Percentiles rank a stretch among this genome's conserved stretches.
Evolutionary conservation across 2,329 filamentous ascomycete species (phyloP).

Genomic region (Fusarium hostae): DNA sequence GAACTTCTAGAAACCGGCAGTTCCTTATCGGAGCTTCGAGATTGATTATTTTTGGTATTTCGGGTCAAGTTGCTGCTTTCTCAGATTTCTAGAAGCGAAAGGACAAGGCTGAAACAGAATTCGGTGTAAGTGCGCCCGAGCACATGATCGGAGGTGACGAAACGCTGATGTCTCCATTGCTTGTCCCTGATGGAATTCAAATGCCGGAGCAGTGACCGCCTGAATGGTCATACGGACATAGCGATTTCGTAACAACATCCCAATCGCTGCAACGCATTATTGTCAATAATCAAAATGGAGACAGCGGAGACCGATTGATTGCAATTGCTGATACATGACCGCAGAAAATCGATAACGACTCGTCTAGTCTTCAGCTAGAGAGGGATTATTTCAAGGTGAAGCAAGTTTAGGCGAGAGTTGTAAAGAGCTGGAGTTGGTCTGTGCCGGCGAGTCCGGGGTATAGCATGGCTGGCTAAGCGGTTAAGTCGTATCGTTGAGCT

Average conservation of each 20-base stretch:
- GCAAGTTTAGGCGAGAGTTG: constrained; percentile 26
- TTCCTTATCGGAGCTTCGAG: constrained; percentile 1
- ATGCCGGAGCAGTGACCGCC: constrained; percentile 7
- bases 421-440: constrained; percentile 11
- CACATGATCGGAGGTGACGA: constrained; percentile 12
- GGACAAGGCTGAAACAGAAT: constrained; percentile 3
- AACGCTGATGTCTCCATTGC: constrained; percentile 3
- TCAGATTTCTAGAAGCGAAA: not conserved
- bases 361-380: not conserved
- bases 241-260: constrained; percentile 24
- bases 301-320: not conserved
- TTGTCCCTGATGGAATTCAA: constrained; percentile 6
- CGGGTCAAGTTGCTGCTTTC: constrained; percentile 18
- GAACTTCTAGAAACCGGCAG: constrained; percentile 11
- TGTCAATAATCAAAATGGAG: not conserved
- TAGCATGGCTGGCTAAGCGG: not conserved
- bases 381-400: not conserved
- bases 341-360: constrained; percentile 8
- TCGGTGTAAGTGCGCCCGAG: constrained; percentile 2
- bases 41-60: not conserved
- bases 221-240: constrained; percentile 4
- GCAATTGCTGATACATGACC: constrained; percentile 2
- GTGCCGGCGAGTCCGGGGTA: constrained; percentile 23
- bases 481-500: not conserved
- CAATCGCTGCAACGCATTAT: not conserved